Percentiles rank a stretch among this genome's conserved stretches.
These are phyloP conservation scores for Ganoderma lingzhi DNA, from an alignment of 1,284 basidiomycete genomes.

Conservation along the genomic window DNA sequence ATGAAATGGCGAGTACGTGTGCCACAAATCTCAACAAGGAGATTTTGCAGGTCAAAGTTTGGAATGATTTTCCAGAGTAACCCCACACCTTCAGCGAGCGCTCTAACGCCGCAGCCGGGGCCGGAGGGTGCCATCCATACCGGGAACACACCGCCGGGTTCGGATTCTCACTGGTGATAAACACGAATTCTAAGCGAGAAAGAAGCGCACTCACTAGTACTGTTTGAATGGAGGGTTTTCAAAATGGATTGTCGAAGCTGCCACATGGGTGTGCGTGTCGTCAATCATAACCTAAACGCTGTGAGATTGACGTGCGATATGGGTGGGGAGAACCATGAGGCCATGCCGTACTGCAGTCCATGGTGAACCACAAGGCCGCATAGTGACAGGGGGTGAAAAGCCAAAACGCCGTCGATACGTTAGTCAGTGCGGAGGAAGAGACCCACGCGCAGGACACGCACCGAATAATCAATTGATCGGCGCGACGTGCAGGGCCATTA, in stretches of 20 bases:
- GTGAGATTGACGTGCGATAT: conserved; percentile 24
- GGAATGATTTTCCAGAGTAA: background rate
- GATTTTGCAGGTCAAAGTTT: background rate
- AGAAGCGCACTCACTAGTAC: background rate
- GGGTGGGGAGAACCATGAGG: conserved; percentile 22
- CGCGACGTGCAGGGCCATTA: background rate
- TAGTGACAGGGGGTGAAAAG: conserved; percentile 15
- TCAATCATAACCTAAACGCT: conserved; percentile 13
- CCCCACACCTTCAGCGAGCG: background rate
- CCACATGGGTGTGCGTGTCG: conserved; percentile 7
- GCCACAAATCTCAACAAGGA: background rate
- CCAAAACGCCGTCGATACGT: conserved; percentile 27
- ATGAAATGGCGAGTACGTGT: background rate
- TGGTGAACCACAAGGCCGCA: conserved; percentile 23
- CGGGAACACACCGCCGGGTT: background rate
- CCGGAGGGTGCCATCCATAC: background rate
- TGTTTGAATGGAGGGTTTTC: conserved; percentile 1
- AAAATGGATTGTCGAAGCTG: background rate
- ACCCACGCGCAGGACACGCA: conserved; percentile 7
- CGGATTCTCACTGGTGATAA: background rate
- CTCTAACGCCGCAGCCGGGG: background rate
- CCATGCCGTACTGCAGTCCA: conserved; percentile 15
- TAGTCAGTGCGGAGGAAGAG: background rate
- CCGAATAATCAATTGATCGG: conserved; percentile 14
- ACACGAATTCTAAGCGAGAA: background rate